These are phyloP conservation scores for Chloridella minuta DNA, from an alignment of 352 stramenopile species.

Conservation along the genomic window DNA sequence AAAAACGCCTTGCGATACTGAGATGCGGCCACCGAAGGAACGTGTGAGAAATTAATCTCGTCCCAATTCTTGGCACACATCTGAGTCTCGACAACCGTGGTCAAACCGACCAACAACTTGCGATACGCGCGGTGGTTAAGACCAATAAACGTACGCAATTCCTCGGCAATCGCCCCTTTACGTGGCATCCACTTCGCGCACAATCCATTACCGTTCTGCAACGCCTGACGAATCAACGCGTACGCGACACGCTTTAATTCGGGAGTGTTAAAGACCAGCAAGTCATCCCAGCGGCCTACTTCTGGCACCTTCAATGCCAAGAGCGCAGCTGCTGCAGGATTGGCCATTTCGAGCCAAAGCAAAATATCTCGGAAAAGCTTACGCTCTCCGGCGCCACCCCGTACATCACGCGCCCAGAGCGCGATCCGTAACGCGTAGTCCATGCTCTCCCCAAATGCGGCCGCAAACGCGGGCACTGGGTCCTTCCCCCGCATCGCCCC, in stretches of 20 bases:
- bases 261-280: background rate
- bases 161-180: background rate
- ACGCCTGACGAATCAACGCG: background rate
- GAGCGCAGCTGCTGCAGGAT: background rate
- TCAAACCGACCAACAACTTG: background rate
- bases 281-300: background rate
- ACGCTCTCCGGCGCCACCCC: background rate
- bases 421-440: background rate
- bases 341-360: background rate
- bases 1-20: background rate
- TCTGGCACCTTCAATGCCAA: background rate
- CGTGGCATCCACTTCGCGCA: background rate
- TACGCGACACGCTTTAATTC: background rate
- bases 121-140: background rate
- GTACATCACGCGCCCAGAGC: background rate
- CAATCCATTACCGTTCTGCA: background rate
- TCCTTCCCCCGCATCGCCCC: background rate
- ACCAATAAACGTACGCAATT: background rate
- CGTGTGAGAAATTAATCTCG: background rate
- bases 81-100: background rate
- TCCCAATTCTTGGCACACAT: background rate
- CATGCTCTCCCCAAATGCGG: background rate
- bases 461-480: background rate
- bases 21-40: background rate
- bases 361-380: background rate